Base-by-base conservation (phyloP, 441 rosid species). In the Gossypium trilobum region DNA sequence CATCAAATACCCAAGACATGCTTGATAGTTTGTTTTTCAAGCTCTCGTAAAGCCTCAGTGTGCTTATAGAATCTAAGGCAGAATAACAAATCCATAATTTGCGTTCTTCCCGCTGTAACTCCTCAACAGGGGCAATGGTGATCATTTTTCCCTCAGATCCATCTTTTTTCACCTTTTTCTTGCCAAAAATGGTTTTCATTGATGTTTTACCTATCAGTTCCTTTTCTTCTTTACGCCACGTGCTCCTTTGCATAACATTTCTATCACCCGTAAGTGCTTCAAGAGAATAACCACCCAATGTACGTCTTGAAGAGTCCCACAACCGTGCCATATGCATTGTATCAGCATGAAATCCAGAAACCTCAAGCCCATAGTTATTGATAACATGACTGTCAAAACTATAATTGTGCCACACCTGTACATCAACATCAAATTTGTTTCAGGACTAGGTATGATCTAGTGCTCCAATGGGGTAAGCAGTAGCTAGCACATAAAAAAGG, bases 311-410 rank as follows among this genome's bases (percentile, higher is more conserved):
- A 54, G 99, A 94, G 85, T 94, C 86, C 97, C 97, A 92, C 70
- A 92, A 77, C 20, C 97, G 84, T 70, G 99, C 99, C 99, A 94
- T 92, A 84, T 90, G 99, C 94, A 94, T 92, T 61, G 99, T 94
- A 77, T 94, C 99, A 33, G 95, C 99, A 82, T 89, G 87, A 83
- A 94, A 94, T 51, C 99, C 99, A 84, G 85, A 81, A 74, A 92
- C 83, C 83, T 84, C 78, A 75, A 94, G 69, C 60, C 88, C 95
- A 78, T 87, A 88, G 68, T 94, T 94, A 82, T 87, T 84, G 54
- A 95, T 75, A 51, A 92, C 85, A 79, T 95, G 99, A 75, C 74
- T 85, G 78, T 92, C 99, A 69, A 95, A 95, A 88, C 99, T 92
- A 78, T 92, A 95, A 78, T 91, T 95, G 86, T 95, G 99, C 97